These are phyloP conservation scores for Trichophyton simii DNA, from an alignment of 2,329 filamentous ascomycete genomes.

Conservation along the genomic window DNA sequence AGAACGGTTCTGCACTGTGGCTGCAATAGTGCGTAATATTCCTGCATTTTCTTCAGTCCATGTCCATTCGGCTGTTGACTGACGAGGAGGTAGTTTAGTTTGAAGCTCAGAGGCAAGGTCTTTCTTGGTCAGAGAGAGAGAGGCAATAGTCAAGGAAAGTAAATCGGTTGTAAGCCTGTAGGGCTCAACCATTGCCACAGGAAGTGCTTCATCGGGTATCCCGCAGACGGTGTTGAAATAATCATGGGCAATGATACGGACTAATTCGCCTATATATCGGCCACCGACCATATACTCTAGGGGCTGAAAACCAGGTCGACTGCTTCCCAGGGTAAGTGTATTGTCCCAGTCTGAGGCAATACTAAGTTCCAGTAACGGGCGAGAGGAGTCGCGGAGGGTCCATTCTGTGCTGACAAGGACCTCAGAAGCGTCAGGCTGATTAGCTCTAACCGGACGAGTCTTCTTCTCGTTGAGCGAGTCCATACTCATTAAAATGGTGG, in stretches of 20 bases:
- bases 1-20: conserved; percentile 55
- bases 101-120: conserved; percentile 31
- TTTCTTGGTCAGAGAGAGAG: conserved; percentile 29
- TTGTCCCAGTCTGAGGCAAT: conserved; percentile 58
- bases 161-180: conserved; percentile 57
- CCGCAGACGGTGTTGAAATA: conserved; percentile 40
- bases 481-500: conserved; percentile 56
- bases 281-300: conserved; percentile 70
- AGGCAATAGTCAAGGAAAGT: conserved; percentile 50
- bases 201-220: conserved; percentile 36
- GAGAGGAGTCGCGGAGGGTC: conserved; percentile 58
- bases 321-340: conserved; percentile 48
- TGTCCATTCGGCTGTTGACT: conserved; percentile 32
- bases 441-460: conserved; percentile 34
- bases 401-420: conserved; percentile 69
- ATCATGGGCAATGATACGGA: conserved; percentile 53
- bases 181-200: conserved; percentile 38
- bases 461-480: conserved; percentile 50
- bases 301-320: conserved; percentile 60
- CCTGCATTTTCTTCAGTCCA: conserved; percentile 52
- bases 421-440: conserved; percentile 38
- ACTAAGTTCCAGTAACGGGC: conserved; percentile 47
- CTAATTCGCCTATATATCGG: conserved; percentile 59
- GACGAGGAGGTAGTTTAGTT: conserved; percentile 39
- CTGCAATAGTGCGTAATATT: conserved; percentile 50